Percentiles rank a stretch among this genome's conserved stretches.
Conservation (phyloP, 1,284 basidiomycete genomes). For the Grifola frondosa region DNA sequence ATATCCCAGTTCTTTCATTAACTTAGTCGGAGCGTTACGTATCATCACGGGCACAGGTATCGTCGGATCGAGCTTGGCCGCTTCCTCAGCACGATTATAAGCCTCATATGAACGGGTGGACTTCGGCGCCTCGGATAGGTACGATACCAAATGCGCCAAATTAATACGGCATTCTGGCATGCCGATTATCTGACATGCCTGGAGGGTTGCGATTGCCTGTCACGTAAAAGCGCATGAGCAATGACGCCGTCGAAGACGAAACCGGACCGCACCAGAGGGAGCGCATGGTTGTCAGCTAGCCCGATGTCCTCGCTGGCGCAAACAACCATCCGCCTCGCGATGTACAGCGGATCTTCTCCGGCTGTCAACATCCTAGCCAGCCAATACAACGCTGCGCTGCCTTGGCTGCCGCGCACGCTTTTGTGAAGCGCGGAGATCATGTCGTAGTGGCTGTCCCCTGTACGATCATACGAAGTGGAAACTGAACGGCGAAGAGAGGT, state of each 20-base stretch:
- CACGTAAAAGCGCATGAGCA: slow-evolving; percentile 5
- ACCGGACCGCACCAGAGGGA: slow-evolving; percentile 56
- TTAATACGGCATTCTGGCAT: slow-evolving; percentile 83
- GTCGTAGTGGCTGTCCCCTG: slow-evolving; percentile 79
- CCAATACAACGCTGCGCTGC: slow-evolving; percentile 88
- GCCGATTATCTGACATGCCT: slow-evolving; percentile 81
- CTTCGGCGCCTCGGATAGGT: slow-evolving; percentile 83
- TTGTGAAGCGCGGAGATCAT: slow-evolving; percentile 91
- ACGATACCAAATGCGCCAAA: slow-evolving; percentile 79
- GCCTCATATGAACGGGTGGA: slow-evolving; percentile 79
- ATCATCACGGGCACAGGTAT: slow-evolving; percentile 75
- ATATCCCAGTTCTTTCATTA: slow-evolving; percentile 85
- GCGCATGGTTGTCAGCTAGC: slow-evolving; percentile 70
- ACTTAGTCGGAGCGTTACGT: slow-evolving; percentile 83
- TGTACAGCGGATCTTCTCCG: slow-evolving; percentile 89
- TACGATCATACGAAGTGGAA: slow-evolving; percentile 68
- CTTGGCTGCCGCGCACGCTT: slow-evolving; percentile 77
- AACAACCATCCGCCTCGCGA: slow-evolving; percentile 80
- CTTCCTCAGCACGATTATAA: slow-evolving; percentile 70
- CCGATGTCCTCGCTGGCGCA: slow-evolving; percentile 88
- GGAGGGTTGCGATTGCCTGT: slow-evolving; percentile 75
- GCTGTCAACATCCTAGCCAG: slow-evolving; percentile 79
- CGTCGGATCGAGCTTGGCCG: slow-evolving; percentile 52
- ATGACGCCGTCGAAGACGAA: not conserved
- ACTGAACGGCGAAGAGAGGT: slow-evolving; percentile 53